Conservation (phyloP, 176 grass and related monocot genomes). For the Oryza officinalis region DNA sequence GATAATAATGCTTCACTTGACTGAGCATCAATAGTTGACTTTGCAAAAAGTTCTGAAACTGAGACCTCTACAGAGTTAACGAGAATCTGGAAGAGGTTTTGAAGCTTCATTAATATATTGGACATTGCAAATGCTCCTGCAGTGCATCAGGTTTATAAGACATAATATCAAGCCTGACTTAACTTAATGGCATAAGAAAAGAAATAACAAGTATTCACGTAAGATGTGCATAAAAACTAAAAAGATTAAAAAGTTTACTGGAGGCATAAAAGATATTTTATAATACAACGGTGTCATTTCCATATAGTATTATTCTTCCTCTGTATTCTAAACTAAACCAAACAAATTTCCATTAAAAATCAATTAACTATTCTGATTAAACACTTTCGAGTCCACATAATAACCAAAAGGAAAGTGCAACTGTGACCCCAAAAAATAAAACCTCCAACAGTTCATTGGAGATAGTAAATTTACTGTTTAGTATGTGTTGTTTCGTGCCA, state of each 20-base stretch:
- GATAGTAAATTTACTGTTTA: neutral
- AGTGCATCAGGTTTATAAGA: slow-evolving; percentile 1
- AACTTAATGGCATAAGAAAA: slow-evolving; percentile 19
- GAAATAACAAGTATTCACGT: slow-evolving; percentile 5
- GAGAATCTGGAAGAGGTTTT: slow-evolving; percentile 61
- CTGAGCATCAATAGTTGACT: slow-evolving; percentile 42
- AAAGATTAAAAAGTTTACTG: neutral
- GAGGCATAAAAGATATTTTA: neutral
- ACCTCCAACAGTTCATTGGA: slow-evolving; percentile 4
- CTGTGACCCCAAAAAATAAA: neutral
- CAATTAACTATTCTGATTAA: slow-evolving; percentile 18
- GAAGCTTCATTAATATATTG: slow-evolving; percentile 50
- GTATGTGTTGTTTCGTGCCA: neutral
- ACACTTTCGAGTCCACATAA: neutral
- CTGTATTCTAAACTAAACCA: slow-evolving; percentile 12
- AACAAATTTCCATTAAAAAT: neutral
- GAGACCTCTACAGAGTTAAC: slow-evolving; percentile 61
- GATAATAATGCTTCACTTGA: slow-evolving; percentile 63
- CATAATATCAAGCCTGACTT: neutral
- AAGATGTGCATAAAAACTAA: neutral
- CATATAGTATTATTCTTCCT: neutral
- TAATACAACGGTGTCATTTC: slow-evolving; percentile 8
- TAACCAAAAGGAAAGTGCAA: neutral
- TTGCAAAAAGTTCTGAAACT: slow-evolving; percentile 61
- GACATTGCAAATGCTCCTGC: slow-evolving; percentile 41